These are phyloP conservation scores for Tetradesmus lagerheimii DNA, from an alignment of 139 green algal genomes.

Conservation along the genomic window DNA sequence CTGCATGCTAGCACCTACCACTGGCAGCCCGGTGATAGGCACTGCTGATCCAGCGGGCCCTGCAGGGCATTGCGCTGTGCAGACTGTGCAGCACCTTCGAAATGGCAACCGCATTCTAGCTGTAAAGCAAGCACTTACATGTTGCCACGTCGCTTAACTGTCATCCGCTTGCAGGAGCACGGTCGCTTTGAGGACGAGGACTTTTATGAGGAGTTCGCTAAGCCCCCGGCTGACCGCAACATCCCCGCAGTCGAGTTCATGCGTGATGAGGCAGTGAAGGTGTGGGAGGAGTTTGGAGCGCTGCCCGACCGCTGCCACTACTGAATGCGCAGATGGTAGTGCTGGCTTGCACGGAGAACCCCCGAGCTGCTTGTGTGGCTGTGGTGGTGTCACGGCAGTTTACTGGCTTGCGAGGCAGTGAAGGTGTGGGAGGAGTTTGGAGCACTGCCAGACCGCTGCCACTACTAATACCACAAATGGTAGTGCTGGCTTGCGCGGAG, in stretches of 20 bases:
- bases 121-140: not conserved
- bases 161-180: not conserved
- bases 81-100: no score
- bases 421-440: constrained; percentile 59
- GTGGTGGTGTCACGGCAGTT: no score
- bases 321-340: constrained; percentile 13
- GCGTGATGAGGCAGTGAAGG: constrained; percentile 60
- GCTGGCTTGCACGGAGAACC: no score
- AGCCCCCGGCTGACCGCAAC: constrained; percentile 45
- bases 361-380: no score
- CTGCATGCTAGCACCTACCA: no score
- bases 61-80: no score
- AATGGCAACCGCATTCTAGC: no score
- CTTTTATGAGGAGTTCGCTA: constrained; percentile 57
- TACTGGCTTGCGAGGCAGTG: no score
- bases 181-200: constrained; percentile 60
- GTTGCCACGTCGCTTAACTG: not conserved
- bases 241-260: constrained; percentile 53
- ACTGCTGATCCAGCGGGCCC: no score
- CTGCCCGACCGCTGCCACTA: constrained; percentile 62
- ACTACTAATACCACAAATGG: constrained; percentile 49
- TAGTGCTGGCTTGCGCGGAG: no score
- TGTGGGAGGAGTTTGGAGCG: constrained; percentile 55
- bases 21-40: no score
- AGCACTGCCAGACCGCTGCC: constrained; percentile 53